Conservation (phyloP, 192 early-diverging fungal genomes). For the Haplosporangium gracile region DNA sequence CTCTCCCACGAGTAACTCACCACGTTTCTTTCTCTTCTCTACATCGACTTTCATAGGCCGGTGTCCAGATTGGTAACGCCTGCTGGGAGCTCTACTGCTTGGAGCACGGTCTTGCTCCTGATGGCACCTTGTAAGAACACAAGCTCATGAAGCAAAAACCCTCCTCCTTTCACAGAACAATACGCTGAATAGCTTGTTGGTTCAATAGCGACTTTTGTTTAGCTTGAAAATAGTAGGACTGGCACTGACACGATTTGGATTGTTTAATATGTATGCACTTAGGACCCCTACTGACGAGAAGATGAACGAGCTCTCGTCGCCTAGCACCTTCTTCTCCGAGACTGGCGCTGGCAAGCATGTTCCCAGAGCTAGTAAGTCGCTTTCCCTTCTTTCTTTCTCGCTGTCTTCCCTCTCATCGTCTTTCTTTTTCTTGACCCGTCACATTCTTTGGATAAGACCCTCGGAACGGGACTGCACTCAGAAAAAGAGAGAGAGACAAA, state of each 20-base stretch:
- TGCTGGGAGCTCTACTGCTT: constrained; percentile 99
- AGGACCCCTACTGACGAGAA: constrained; percentile 71
- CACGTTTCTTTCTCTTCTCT: not conserved
- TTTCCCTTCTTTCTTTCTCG: not conserved
- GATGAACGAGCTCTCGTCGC: constrained; percentile 72
- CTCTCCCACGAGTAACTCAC: not conserved
- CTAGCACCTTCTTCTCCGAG: constrained; percentile 99
- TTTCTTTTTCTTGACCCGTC: not conserved
- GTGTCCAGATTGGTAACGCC: constrained; percentile 99
- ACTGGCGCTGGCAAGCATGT: constrained; percentile 99
- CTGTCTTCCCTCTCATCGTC: too few relatives aligned
- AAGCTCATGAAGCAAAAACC: not conserved
- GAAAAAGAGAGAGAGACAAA: not conserved
- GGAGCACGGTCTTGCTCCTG: constrained; percentile 98
- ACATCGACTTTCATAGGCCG: constrained; percentile 71
- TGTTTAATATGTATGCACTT: not conserved
- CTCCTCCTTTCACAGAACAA: not conserved
- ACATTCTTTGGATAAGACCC: not conserved
- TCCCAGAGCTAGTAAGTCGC: constrained; percentile 81
- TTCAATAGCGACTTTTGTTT: not conserved
- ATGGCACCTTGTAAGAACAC: constrained; percentile 80
- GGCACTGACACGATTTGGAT: not conserved
- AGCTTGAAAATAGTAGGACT: not conserved
- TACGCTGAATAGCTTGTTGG: not conserved
- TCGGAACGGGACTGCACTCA: constrained; percentile 5